Base-by-base conservation (phyloP, 768 basidiomycete genomes). In the Boletus subparvulus region DNA sequence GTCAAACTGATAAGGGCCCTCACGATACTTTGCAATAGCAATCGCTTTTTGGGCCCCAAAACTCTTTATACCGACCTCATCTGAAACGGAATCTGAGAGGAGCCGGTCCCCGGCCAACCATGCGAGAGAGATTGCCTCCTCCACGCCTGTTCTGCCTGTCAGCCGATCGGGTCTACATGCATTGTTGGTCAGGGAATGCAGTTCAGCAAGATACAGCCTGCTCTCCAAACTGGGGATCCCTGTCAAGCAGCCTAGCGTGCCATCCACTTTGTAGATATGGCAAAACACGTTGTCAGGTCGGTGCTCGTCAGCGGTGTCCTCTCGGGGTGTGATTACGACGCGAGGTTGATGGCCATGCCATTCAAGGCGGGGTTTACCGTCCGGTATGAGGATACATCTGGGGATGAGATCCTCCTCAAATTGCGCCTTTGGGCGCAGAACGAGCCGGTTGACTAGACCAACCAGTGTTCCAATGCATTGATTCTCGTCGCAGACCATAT, bases 391-490 rank as follows among this genome's bases (percentile, higher is more conserved):
- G 21, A 43, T 43, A 43, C 13, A 24, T 26, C 24, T 43, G 6
- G 21, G 24, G 7, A 43, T 24, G 13, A 43, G 42, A 43, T 43
- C 42, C 13, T 43, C 42, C 24, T 14, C 24, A 16, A 26, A 16
- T 16, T 26, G 42, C 12, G 11, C 24, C 6, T 26, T 43, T 24
- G 42, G 24, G 42, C 42, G 42, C 33, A 42, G 16, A 8, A 80
- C 67, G 44, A 77, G 73, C 47, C 65, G 72, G 32, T 55, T 68
- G 9, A 37, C 36, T 41, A 82, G 59, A 11, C 80, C 81, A 44
- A 77, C 65, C 60, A 82, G 64, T 2, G 78, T 73, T 1, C 75
- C 77, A 10, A 65, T 59, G 0, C 66, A 75, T 52, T 80, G 80
- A 35, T 66, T 45, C 6, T 50, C 13, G 41, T 79, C 77, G 11